Percentiles rank a stretch among this genome's conserved stretches.
phyloP scores from a whole-genome alignment of 208 protist genomes.

The Naegleria fowleri region DNA sequence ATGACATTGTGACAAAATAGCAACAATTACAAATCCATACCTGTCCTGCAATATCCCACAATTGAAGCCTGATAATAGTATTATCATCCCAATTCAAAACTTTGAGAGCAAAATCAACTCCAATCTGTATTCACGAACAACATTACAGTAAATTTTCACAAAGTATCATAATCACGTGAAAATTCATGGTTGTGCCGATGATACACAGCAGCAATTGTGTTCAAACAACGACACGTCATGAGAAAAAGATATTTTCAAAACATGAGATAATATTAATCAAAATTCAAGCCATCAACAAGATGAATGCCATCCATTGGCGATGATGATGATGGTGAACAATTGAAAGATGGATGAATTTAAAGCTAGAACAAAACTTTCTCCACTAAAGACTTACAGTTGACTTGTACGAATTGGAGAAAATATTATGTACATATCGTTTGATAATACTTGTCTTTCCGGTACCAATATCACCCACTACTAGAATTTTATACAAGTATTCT shows the following conservation, averaged over 20 bases:
- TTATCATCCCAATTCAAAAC: constrained; percentile 46
- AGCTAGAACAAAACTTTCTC: no score
- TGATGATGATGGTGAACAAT: no score
- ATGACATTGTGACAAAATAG: not conserved
- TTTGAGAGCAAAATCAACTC: constrained; percentile 64
- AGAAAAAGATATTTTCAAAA: constrained; percentile 2
- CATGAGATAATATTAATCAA: no score
- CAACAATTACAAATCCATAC: not conserved
- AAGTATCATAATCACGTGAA: no score
- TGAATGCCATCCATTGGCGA: no score
- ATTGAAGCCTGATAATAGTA: constrained; percentile 47
- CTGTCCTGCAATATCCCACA: constrained; percentile 44
- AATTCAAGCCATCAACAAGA: no score
- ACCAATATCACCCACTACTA: constrained; percentile 67
- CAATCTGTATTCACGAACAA: no score
- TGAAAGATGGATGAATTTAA: no score
- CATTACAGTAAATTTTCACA: no score
- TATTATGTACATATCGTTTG: constrained; percentile 69
- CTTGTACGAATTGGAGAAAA: constrained; percentile 69
- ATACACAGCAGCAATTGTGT: not conserved
- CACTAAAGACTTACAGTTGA: constrained; percentile 48
- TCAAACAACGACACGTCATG: not conserved
- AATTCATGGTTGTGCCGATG: no score
- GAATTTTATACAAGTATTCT: constrained; percentile 30
- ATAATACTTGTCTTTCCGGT: constrained; percentile 78